Conservation (phyloP, 2,329 filamentous ascomycete genomes). For the Raffaelea albimanens region DNA sequence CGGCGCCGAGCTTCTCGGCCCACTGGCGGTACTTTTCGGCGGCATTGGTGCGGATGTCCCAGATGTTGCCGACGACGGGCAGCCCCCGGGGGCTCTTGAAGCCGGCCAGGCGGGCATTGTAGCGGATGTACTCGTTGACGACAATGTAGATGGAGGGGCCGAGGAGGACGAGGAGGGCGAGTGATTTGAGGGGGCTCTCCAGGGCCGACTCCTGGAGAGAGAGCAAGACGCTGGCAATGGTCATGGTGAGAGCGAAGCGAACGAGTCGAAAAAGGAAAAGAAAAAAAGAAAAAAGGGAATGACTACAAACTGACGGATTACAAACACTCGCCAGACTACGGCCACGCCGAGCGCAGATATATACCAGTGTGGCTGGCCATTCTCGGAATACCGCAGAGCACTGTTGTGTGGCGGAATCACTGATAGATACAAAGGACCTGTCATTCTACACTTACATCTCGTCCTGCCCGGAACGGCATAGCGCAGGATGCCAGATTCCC, state of each 20-base stretch:
- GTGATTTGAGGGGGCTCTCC: too few species aligned
- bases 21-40: constrained; percentile 23
- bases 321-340: too few species aligned
- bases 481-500: too few species aligned
- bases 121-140: constrained; percentile 5
- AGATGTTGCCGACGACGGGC: constrained; percentile 9
- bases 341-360: too few species aligned
- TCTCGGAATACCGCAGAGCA: too few species aligned
- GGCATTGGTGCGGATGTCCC: constrained; percentile 6
- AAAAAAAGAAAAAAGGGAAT: neutral
- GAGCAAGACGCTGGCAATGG: neutral
- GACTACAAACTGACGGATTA: neutral
- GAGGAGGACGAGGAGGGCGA: too few species aligned
- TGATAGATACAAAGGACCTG: too few species aligned
- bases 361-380: too few species aligned
- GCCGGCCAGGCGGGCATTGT: constrained; percentile 1
- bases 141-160: too few species aligned
- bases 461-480: too few species aligned
- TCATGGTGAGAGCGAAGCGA: neutral
- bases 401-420: too few species aligned
- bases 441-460: too few species aligned
- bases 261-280: neutral
- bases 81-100: constrained; percentile 7
- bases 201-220: neutral
- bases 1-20: constrained; percentile 50